Base-by-base conservation (phyloP, 495 filamentous ascomycete species). In the Podospora pseudopauciseta region DNA sequence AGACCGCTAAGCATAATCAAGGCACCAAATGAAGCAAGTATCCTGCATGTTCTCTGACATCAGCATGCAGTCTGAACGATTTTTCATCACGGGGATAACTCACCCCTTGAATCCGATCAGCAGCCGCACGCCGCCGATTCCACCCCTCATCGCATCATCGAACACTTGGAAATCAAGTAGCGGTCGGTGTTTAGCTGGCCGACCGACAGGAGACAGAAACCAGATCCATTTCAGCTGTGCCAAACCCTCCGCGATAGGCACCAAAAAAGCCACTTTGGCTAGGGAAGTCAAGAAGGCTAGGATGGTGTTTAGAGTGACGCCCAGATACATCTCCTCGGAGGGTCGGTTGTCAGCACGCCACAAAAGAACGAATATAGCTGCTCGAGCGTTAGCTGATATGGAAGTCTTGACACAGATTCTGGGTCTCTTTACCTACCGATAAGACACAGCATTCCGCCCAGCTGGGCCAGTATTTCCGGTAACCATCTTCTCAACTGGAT, bases 151-250 rank as follows among this genome's bases (percentile, higher is more conserved):
- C 72, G 81, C 81, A 30, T 79, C 77, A 67, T 84, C 83, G 26
- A 82, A 76, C 13, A 77, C 54, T 7, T 78, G 72, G 56, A 84
- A 74, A 66, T 84, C 82, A 13, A 71, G 71, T 6, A 85, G 64
- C 39, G 75, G 75, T 54, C 75, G 75, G 7, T 71, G 69, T 11
- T 65, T 65, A 16, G 39, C 15, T 49, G 39, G 15, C 13, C 39
- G 39, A 19, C 19, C 55, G 6, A 26, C n/a, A 9, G 71, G 53
- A 1, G 66, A 73, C 4, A 58, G 30, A 67, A 81, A 83, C 82
- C 82, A 84, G 16, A 78, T 75, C 81, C 81, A 83, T 70, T 84
- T 83, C 3, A 84, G 73, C 64, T 83, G 81, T 1, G 75, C 76
- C 15, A 85, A 56, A 2, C 72, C 76, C 56, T 80, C 78, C 0